Evolutionary conservation across 1,139 yeast species (phyloP), one percentile per base, ranked within the genome.

Genomic region (Debaryomyces sp.): DNA sequence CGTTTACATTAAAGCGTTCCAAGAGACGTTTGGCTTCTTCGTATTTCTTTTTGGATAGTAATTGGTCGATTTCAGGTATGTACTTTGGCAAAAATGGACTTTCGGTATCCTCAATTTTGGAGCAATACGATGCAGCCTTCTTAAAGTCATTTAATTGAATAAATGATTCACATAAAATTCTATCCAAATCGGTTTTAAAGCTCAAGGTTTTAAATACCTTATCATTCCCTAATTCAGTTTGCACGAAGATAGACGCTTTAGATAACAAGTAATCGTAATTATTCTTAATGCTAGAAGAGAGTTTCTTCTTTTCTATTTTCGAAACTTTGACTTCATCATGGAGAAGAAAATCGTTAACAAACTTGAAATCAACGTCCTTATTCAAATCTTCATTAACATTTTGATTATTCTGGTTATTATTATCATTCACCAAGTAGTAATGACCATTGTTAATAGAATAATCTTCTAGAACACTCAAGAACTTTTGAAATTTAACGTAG

Each of bases 91-190:
- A 68, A 59, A 79, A 80, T 2, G 58, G 58, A n/a, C 22, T 33
- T 17, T 58, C 61, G 15, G 63, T 59, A 3, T 62, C 64, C 45
- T 70, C 70, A 22, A 64, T 63, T 27, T 51, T 45, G 24, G 63
- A 57, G 60, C 89, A 84, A 44, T 60, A 67, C 18, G 54, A 50
- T 6, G 60, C 58, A 0, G 72, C 74, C 1, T 54, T 54, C 33
- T 64, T 67, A 54, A 61, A 61, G 33, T 68, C 62, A 37, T 66
- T 64, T 5, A 62, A 59, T 46, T 67, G 67, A 18, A 76, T 70
- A 43, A 63, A 71, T 1, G 79, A 67, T 54, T 81, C 85, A 61
- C 88, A 83, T 2, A 77, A 62, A 13, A 75, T 56, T 48, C 69
- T 77, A 34, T 70, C 62, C 40, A 83, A 63, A 37, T 71, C 74